phyloP scores from a whole-genome alignment of 1,284 basidiomycete species.

The Trametes versicolor region DNA sequence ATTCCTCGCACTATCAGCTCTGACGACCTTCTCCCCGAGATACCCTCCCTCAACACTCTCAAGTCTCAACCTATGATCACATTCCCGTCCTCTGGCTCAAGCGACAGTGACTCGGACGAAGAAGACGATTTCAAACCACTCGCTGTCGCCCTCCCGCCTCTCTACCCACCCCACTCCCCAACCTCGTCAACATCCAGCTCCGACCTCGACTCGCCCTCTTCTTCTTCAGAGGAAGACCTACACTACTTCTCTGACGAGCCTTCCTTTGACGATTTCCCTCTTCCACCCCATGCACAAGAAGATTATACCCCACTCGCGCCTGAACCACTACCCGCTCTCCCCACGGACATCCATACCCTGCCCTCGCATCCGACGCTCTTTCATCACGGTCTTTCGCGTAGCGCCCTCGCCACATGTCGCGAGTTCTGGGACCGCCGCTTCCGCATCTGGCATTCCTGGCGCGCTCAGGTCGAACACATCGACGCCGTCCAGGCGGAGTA shows the following conservation, averaged over 20 bases:
- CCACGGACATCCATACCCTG: not conserved
- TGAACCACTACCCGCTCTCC: not conserved
- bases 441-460: conserved; percentile 52
- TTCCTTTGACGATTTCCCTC: conserved; percentile 18
- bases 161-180: conserved; percentile 25
- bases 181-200: conserved; percentile 8
- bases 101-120: conserved; percentile 18
- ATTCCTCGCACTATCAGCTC: conserved; percentile 22
- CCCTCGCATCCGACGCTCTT: conserved; percentile 33
- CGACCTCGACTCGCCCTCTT: conserved; percentile 13
- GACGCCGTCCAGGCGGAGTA: conserved; percentile 10
- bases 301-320: conserved; percentile 6
- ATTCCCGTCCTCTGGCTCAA: not conserved
- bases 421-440: conserved; percentile 65
- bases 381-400: conserved; percentile 68
- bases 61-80: not conserved
- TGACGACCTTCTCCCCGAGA: conserved; percentile 21
- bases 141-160: conserved; percentile 23
- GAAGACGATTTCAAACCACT: not conserved
- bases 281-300: conserved; percentile 13
- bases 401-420: conserved; percentile 64
- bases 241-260: conserved; percentile 15
- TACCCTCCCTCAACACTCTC: conserved; percentile 13
- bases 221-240: conserved; percentile 15
- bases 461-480: conserved; percentile 20